Evolutionary conservation across 768 basidiomycete genomes (phyloP), one percentile per base, ranked within the genome.

Genomic region (Mycena leptocephala): DNA sequence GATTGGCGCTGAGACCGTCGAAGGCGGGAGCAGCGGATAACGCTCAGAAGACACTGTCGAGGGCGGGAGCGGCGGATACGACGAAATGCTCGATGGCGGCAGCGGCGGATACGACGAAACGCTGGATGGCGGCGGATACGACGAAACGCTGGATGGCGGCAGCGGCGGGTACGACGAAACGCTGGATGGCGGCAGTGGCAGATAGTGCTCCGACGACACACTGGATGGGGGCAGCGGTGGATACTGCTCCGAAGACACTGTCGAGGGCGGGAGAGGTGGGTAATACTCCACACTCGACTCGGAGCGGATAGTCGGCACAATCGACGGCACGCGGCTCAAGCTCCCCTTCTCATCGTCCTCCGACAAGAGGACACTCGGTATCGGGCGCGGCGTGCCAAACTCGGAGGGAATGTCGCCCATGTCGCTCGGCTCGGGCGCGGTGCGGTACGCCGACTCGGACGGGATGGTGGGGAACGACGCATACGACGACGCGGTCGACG

Each of bases 381-480:
- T 84, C 6, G 87, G 76, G n/a, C 83, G 83, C 0, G 89, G 89
- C 0, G 88, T 89, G 62, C 84, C 87, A 55, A 82, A 78, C 64
- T 87, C 86, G 0, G 88, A 88, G 1, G 89, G 88, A 62, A 89
- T 88, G 11, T 87, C 86, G 35, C 82, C 80, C 0, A 80, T 82
- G 2, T 46, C 46, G 9, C 32, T 62, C 10, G 88, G 89, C 43
- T 72, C 74, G 7, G 64, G 59, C 22, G 74, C 77, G 11, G 77
- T 78, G 26, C 58, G 22, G 83, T 91, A 90, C 71, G 83, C 81
- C n/a, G 85, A 89, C 64, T 89, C 87, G 1, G 90, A 92, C 16
- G 92, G 92, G 75, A 93, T 93, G 5, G 89, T 90, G 0, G 92
- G 92, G 70, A 93, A 82, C 7, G 92, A 93, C 70, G 86, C 86